Base-by-base conservation (phyloP, 495 filamentous ascomycete species). In the Penicillium pancosmium region DNA sequence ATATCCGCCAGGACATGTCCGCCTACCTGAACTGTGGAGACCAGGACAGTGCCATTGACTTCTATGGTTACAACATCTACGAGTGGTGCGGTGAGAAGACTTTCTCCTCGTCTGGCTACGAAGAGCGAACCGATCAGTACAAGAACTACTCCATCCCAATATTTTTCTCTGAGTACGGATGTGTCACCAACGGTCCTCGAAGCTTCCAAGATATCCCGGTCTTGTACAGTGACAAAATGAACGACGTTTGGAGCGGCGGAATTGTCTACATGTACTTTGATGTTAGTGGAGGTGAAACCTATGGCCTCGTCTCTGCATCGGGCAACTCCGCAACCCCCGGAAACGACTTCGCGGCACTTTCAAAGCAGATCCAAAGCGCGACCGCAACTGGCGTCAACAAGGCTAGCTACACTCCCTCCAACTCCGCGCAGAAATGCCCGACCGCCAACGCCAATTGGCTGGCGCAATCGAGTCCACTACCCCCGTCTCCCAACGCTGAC, bases 51-150 rank as follows among this genome's bases (percentile, higher is more conserved):
- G 79, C 86, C 41, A 93, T 96, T 61, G 93, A 97, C 72, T 97
- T 91, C 80, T 97, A 91, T 88, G 93, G 93, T 54, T 96, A 96
- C 84, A 98, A 97, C 73, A 92, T 97, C 77, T 97, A 97, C 79
- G 91, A 89, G 31, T 98, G 93, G 92, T 97, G 93, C 71, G 93
- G 93, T 54, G 73, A 91, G 55, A 92, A 87, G 64, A 68, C 52
- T 44, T 92, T 87, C 65, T 68, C 79, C 56, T 64, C 77, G 40
- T 97, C 93, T 0, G 89, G 90, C 5, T 98, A 89, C 72, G 78
- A 88, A 54, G 81, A 82, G 27, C 86, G 91, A 62, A 91, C 90
- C 41, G 72, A 87, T 33, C 91, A 95, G 74, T 97, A 94, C 80
- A 73, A 76, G 25, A 86, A 86, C 69, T 97, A 91, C 76, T 88